A percentile compares a stretch with the other conserved stretches of the same genome.
phyloP scores from a whole-genome alignment of 805 yeast genomes.

The Yarrowia divulgata region DNA sequence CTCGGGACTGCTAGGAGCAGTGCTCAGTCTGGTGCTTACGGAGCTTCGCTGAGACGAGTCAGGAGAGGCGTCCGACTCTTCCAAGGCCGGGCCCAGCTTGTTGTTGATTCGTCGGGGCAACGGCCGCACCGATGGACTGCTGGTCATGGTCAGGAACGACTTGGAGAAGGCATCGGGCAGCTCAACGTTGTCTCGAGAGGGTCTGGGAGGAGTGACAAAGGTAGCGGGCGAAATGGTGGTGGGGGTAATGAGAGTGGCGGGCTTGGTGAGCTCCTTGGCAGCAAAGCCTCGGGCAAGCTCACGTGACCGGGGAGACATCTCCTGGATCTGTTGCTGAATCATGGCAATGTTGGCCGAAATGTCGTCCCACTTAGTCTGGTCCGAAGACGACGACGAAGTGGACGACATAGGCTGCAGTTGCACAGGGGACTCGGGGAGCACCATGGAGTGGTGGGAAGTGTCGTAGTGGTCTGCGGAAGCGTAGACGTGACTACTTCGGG shows the following conservation, averaged over 20 bases:
- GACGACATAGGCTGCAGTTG: slow-evolving; percentile 14
- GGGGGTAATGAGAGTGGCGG: slow-evolving; percentile 12
- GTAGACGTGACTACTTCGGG: slow-evolving; percentile 21
- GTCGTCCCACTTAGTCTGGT: slow-evolving; percentile 23
- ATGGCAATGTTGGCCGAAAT: slow-evolving; percentile 32
- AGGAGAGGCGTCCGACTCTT: background rate
- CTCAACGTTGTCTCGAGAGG: slow-evolving; percentile 28
- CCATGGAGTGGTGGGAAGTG: slow-evolving; percentile 26
- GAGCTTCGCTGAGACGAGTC: slow-evolving; percentile 10
- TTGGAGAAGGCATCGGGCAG: slow-evolving; percentile 15
- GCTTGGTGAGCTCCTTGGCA: slow-evolving; percentile 18
- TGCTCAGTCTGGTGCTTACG: slow-evolving; percentile 16
- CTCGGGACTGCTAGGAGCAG: slow-evolving; percentile 25
- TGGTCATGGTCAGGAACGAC: slow-evolving; percentile 21
- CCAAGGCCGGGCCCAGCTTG: background rate
- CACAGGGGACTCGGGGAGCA: slow-evolving; percentile 33
- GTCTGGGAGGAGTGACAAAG: slow-evolving; percentile 16
- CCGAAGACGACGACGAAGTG: background rate
- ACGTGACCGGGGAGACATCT: slow-evolving; percentile 18
- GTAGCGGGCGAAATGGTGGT: background rate
- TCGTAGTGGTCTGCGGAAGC: background rate
- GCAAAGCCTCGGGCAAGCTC: slow-evolving; percentile 17
- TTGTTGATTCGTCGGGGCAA: background rate
- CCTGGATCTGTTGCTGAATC: slow-evolving; percentile 36
- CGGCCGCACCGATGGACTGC: slow-evolving; percentile 12